Evolutionary conservation across 192 early-diverging fungal genomes (phyloP).

Genomic region (Phycomyces nitens): DNA sequence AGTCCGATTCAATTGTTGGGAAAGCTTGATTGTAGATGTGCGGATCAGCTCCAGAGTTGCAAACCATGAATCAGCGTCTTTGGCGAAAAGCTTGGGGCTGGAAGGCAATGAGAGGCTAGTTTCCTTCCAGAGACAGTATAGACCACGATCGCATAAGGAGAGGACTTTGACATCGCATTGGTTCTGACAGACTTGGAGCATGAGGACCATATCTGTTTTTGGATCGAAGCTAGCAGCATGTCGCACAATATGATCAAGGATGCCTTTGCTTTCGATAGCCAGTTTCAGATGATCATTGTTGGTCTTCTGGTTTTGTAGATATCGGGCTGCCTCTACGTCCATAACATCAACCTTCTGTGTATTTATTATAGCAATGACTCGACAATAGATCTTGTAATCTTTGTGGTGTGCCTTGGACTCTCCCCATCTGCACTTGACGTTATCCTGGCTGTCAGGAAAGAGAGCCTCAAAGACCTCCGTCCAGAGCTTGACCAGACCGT

Average conservation of each 20-base stretch:
- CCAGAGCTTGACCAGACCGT: background rate
- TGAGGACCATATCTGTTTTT: background rate
- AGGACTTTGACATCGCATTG: too few species aligned
- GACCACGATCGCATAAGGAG: too few species aligned
- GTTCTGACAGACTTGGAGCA: background rate
- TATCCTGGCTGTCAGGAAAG: background rate
- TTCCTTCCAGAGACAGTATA: too few species aligned
- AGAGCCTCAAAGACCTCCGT: background rate
- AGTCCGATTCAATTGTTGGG: too few species aligned
- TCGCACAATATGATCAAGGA: background rate
- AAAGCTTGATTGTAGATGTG: too few species aligned
- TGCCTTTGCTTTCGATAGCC: background rate
- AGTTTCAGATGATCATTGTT: slow-evolving; percentile 7
- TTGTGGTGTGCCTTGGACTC: background rate
- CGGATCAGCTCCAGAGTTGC: too few species aligned
- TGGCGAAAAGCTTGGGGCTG: too few species aligned
- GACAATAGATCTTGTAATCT: background rate
- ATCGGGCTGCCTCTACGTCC: background rate
- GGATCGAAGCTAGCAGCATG: background rate
- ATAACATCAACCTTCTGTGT: background rate
- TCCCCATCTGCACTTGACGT: background rate
- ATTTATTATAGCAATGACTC: background rate
- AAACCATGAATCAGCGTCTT: too few species aligned
- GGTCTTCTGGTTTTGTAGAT: background rate
- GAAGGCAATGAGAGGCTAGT: too few species aligned